Percentiles rank a stretch among this genome's conserved stretches.
Evolutionary conservation across 495 filamentous ascomycete genomes (phyloP).

Genomic region (Pseudevernia furfuracea): DNA sequence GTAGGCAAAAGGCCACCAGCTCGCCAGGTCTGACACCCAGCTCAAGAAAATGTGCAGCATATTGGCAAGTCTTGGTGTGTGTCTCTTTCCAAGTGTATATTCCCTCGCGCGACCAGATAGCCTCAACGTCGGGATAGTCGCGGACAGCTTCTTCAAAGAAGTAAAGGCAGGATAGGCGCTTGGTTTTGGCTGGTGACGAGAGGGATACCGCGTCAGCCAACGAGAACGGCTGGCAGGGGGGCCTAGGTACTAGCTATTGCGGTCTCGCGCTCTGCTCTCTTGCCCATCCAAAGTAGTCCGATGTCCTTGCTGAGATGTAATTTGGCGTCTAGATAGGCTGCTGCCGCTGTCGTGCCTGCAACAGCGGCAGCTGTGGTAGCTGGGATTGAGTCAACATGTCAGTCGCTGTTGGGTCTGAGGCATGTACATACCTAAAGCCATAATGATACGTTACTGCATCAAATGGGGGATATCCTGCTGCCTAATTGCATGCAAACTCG

Average conservation of each 20-base stretch:
- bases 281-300: slow-evolving; percentile 28
- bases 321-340: slow-evolving; percentile 64
- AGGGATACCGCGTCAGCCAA: neutral
- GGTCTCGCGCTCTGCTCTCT: slow-evolving; percentile 34
- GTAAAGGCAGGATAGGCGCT: slow-evolving; percentile 55
- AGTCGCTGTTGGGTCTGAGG: neutral
- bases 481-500: neutral
- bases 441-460: neutral
- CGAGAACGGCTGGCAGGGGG: neutral
- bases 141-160: slow-evolving; percentile 51
- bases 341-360: slow-evolving; percentile 40
- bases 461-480: neutral
- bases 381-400: slow-evolving; percentile 2
- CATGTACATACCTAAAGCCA: slow-evolving; percentile 10
- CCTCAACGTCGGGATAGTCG: slow-evolving; percentile 41
- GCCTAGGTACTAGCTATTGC: slow-evolving; percentile 29
- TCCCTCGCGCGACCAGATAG: slow-evolving; percentile 59
- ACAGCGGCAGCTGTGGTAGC: slow-evolving; percentile 42
- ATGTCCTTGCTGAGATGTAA: slow-evolving; percentile 58
- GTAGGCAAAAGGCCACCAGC: slow-evolving; percentile 60
- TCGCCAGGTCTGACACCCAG: slow-evolving; percentile 57
- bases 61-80: slow-evolving; percentile 49
- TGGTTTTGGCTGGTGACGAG: slow-evolving; percentile 36
- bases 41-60: slow-evolving; percentile 55
- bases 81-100: slow-evolving; percentile 57